Conservation (phyloP, 169 alveolate species). For the Babesia bovis region DNA sequence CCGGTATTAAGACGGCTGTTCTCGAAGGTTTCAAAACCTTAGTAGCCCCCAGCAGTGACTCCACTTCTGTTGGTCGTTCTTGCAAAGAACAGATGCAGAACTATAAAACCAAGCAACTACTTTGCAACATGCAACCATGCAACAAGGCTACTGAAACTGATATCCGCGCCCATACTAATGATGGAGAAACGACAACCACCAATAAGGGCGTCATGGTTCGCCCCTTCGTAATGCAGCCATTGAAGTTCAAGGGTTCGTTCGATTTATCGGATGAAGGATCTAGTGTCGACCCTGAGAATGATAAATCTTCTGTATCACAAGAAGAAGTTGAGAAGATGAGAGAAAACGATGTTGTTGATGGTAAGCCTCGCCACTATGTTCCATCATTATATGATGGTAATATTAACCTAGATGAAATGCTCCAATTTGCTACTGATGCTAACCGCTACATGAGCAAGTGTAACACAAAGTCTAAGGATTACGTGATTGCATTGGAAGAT, state of each 20-base stretch:
- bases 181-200: slow-evolving; percentile 1
- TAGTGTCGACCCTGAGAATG: slow-evolving; percentile 2
- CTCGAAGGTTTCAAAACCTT: slow-evolving; percentile 28
- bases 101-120: background rate
- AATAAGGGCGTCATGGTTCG: slow-evolving; percentile 8
- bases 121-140: slow-evolving; percentile 55
- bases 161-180: background rate
- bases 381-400: slow-evolving; percentile 7
- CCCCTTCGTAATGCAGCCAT: background rate
- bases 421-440: background rate
- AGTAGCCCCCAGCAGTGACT: slow-evolving; percentile 18
- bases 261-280: background rate
- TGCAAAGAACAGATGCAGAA: slow-evolving; percentile 58
- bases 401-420: slow-evolving; percentile 7
- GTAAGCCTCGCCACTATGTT: background rate
- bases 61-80: slow-evolving; percentile 37
- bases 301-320: background rate
- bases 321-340: slow-evolving; percentile 3
- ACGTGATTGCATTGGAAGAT: slow-evolving; percentile 10
- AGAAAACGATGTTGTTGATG: background rate
- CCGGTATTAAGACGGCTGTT: slow-evolving; percentile 37
- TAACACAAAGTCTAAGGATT: background rate
- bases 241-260: background rate
- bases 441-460: slow-evolving; percentile 8
- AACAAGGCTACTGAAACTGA: background rate